Evolutionary conservation across 106 monocot genomes (phyloP).

Genomic region (Platanthera guangdongensis): DNA sequence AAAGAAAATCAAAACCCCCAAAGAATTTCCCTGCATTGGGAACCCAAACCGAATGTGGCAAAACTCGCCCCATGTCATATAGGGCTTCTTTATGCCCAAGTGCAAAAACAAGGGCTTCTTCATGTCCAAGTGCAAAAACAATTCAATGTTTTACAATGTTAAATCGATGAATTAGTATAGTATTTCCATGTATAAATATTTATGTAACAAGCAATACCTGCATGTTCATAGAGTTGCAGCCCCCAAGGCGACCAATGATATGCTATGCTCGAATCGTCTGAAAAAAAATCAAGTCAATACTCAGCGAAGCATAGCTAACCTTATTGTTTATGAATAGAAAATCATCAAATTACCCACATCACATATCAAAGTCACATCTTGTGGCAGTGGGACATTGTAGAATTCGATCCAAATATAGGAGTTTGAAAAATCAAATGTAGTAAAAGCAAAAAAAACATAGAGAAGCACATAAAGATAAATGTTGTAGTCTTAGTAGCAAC

Average conservation of each 20-base stretch:
- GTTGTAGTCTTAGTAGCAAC: background rate
- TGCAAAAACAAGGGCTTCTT: too few relatives aligned
- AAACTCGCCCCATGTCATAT: too few relatives aligned
- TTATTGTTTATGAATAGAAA: slow-evolving; percentile 1
- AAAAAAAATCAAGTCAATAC: slow-evolving; percentile 4
- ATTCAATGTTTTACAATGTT: background rate
- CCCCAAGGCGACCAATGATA: slow-evolving; percentile 93
- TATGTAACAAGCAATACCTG: slow-evolving; percentile 38
- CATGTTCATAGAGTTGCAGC: slow-evolving; percentile 99
- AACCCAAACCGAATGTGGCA: too few relatives aligned
- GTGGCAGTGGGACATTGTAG: slow-evolving; percentile 57
- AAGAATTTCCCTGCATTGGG: too few relatives aligned
- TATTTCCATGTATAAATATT: background rate
- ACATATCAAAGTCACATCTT: slow-evolving; percentile 72
- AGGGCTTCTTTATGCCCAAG: too few relatives aligned
- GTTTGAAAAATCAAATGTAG: slow-evolving; percentile 79
- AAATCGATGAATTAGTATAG: background rate
- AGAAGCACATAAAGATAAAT: background rate
- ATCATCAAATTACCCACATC: slow-evolving; percentile 48
- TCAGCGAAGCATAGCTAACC: background rate
- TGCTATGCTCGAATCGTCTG: slow-evolving; percentile 86
- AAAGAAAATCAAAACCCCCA: too few relatives aligned
- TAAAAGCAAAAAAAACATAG: slow-evolving; percentile 1
- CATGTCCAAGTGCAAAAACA: too few relatives aligned
- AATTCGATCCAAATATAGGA: slow-evolving; percentile 98